A percentile compares a stretch with the other conserved stretches of the same genome.
Evolutionary conservation across 805 yeast species (phyloP).

Genomic region (Isabelozyma heimii): DNA sequence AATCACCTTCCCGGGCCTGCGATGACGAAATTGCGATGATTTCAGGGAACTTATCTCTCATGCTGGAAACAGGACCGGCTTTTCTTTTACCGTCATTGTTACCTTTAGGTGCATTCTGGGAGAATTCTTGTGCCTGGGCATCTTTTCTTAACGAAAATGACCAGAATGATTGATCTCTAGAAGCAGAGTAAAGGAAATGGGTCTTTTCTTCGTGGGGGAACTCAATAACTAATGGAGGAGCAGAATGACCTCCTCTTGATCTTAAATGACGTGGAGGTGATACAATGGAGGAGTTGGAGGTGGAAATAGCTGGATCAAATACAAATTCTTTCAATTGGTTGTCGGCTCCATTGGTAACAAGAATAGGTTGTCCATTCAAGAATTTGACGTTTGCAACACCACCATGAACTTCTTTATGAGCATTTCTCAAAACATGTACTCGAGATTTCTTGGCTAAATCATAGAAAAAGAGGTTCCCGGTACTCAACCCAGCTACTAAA

Average conservation of each 20-base stretch:
- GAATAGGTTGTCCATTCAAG: constrained; percentile 86
- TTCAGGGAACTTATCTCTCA: constrained; percentile 75
- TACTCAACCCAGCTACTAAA: constrained; percentile 70
- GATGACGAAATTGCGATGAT: constrained; percentile 68
- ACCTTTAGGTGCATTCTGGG: constrained; percentile 60
- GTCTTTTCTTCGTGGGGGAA: constrained; percentile 76
- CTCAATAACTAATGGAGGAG: constrained; percentile 73
- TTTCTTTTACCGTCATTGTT: constrained; percentile 31
- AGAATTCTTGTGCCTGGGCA: constrained; percentile 91
- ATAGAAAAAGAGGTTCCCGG: constrained; percentile 84
- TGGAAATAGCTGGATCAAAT: constrained; percentile 84
- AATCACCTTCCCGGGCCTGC: constrained; percentile 75
- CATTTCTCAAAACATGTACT: constrained; percentile 69
- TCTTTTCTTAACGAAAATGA: constrained; percentile 89
- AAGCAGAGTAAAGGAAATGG: constrained; percentile 83
- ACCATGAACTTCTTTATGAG: constrained; percentile 72
- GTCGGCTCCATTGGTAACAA: constrained; percentile 88
- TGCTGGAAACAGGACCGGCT: constrained; percentile 53
- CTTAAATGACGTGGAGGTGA: constrained; percentile 90
- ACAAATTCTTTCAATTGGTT: constrained; percentile 86
- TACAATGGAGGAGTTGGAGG: constrained; percentile 60
- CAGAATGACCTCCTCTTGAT: constrained; percentile 96
- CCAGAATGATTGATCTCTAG: constrained; percentile 87
- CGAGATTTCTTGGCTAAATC: constrained; percentile 72
- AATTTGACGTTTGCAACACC: constrained; percentile 75